Percentiles rank a stretch among this genome's conserved stretches.
Conservation (phyloP, 768 basidiomycete species). For the Trametes sanguinea region DNA sequence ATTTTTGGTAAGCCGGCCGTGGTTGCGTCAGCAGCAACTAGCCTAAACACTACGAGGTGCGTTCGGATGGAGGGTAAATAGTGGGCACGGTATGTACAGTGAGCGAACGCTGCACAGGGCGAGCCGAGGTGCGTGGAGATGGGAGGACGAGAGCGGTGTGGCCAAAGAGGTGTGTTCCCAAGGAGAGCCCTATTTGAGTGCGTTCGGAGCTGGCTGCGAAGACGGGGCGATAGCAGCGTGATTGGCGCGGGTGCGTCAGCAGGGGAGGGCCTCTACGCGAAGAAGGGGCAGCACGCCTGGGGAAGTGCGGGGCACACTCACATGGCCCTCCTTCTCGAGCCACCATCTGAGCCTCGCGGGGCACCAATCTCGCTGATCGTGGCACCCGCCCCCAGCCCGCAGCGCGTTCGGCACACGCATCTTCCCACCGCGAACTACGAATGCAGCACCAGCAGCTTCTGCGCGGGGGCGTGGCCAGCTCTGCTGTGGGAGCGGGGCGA, state of each 20-base stretch:
- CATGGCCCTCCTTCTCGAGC: constrained; percentile 6
- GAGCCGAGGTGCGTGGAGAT: neutral
- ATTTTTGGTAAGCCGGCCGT: neutral
- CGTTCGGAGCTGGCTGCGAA: neutral
- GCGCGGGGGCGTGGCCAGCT: neutral
- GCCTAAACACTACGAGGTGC: neutral
- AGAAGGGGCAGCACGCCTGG: neutral
- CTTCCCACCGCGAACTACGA: constrained; percentile 15
- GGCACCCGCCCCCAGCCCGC: constrained; percentile 6
- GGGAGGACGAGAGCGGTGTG: constrained; percentile 1
- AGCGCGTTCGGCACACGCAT: neutral
- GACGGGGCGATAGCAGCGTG: neutral
- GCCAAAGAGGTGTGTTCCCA: constrained; percentile 1
- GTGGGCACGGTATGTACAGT: neutral
- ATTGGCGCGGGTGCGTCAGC: constrained; percentile 19
- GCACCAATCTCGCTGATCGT: constrained; percentile 11
- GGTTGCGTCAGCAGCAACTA: neutral
- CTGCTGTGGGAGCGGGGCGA: constrained; percentile 5
- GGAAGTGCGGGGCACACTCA: constrained; percentile 15
- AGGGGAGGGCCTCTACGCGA: constrained; percentile 6
- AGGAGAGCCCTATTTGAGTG: constrained; percentile 9
- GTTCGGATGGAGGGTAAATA: neutral
- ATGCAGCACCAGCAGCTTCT: neutral
- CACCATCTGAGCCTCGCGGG: constrained; percentile 4
- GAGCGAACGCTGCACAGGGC: neutral